Conservation (phyloP, 768 basidiomycete species). For the Amanita pseudoporphyria region DNA sequence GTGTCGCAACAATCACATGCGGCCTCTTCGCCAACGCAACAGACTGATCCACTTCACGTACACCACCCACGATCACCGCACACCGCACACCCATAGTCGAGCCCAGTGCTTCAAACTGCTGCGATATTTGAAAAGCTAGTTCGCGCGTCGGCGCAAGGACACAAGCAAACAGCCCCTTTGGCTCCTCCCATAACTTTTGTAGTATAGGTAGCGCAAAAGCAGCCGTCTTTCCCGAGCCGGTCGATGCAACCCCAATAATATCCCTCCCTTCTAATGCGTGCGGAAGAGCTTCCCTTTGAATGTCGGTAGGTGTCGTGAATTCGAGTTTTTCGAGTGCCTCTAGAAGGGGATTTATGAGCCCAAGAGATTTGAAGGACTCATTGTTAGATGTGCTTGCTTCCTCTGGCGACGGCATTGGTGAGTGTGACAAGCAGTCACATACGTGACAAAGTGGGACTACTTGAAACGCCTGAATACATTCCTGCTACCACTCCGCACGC, state of each 20-base stretch:
- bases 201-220: constrained; percentile 95
- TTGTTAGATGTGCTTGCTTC: constrained; percentile 41
- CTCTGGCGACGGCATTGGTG: constrained; percentile 59
- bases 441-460: not conserved
- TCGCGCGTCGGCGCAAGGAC: constrained; percentile 97
- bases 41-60: constrained; percentile 85
- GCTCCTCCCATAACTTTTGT: constrained; percentile 94
- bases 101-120: constrained; percentile 89
- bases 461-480: constrained; percentile 56
- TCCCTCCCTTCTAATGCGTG: constrained; percentile 86
- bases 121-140: constrained; percentile 96
- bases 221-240: constrained; percentile 96
- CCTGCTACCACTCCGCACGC: constrained; percentile 82
- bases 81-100: constrained; percentile 89
- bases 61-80: constrained; percentile 89
- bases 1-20: constrained; percentile 92
- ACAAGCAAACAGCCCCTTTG: constrained; percentile 87
- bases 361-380: constrained; percentile 69
- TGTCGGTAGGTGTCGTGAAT: constrained; percentile 83
- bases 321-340: constrained; percentile 74
- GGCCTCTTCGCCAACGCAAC: constrained; percentile 90
- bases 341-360: constrained; percentile 83
- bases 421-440: not conserved
- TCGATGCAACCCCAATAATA: constrained; percentile 97
- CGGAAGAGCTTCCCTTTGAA: constrained; percentile 80